Conservation (phyloP, 2,329 filamentous ascomycete genomes). For the Fusarium pseudonygamai region DNA sequence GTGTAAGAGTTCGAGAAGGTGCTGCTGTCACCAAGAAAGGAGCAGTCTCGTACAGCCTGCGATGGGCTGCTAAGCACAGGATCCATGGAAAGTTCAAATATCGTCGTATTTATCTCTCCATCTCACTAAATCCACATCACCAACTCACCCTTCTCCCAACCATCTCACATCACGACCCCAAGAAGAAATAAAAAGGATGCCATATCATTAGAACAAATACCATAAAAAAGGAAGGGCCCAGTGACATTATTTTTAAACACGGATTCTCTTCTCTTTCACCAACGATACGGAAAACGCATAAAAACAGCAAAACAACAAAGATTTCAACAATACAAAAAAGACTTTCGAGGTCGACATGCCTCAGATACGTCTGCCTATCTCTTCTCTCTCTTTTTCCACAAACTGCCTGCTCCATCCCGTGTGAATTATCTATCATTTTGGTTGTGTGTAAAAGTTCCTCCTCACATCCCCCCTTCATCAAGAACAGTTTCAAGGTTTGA, state of each 20-base stretch:
- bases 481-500: not conserved
- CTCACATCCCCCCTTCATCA: slow-evolving; percentile 5
- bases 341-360: slow-evolving; percentile 7
- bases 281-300: not conserved
- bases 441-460: slow-evolving; percentile 2
- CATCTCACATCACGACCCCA: not conserved
- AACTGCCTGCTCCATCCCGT: not conserved
- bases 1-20: not conserved
- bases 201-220: slow-evolving; percentile 37
- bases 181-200: slow-evolving; percentile 20
- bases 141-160: not conserved
- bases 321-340: slow-evolving; percentile 23
- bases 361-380: slow-evolving; percentile 26
- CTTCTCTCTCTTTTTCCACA: slow-evolving; percentile 12
- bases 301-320: not conserved
- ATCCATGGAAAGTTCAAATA: not conserved
- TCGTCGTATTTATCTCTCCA: not conserved
- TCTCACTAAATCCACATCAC: not conserved
- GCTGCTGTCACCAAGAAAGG: no score
- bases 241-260: not conserved
- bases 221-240: slow-evolving; percentile 4
- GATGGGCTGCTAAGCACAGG: not conserved
- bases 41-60: not conserved
- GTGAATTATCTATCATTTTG: not conserved
- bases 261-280: slow-evolving; percentile 4